These are phyloP conservation scores for Ampelomyces quisqualis DNA, from an alignment of 2,329 filamentous ascomycete species.

Conservation along the genomic window DNA sequence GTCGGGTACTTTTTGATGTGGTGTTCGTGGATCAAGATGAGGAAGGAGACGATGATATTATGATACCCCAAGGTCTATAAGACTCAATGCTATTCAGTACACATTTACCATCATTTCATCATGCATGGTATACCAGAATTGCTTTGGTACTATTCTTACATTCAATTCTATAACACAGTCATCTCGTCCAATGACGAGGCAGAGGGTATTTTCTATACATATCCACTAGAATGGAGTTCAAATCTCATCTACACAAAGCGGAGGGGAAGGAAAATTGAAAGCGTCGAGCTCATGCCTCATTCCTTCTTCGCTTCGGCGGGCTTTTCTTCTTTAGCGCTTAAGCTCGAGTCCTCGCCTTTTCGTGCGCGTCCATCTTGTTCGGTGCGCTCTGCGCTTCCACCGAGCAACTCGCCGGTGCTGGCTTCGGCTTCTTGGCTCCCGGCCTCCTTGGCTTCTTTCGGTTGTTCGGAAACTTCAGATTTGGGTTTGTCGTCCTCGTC, in stretches of 20 bases:
- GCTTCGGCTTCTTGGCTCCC: constrained; percentile 35
- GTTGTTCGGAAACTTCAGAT: constrained; percentile 11
- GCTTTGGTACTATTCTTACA: no score
- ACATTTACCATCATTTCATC: no score
- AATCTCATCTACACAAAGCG: constrained; percentile 25
- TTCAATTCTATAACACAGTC: constrained; percentile 17
- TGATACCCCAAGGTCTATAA: no score
- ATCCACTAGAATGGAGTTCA: constrained; percentile 9
- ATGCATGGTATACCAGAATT: no score
- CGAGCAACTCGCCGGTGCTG: constrained; percentile 26
- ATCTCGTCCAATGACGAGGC: constrained; percentile 6
- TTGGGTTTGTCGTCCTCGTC: constrained; percentile 83
- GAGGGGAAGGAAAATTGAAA: constrained; percentile 7
- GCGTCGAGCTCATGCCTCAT: constrained; percentile 1
- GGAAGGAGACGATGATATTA: no score
- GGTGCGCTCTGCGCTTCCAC: constrained; percentile 34
- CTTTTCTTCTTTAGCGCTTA: constrained; percentile 20
- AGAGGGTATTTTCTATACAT: constrained; percentile 23
- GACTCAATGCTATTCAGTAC: no score
- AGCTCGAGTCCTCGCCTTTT: constrained; percentile 21
- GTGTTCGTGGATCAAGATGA: no score
- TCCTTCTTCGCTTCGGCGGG: constrained; percentile 16
- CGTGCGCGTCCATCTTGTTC: constrained; percentile 37
- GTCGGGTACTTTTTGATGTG: no score
- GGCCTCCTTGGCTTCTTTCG: constrained; percentile 21